Evolutionary conservation across 1,139 yeast genomes (phyloP).

Genomic region (Protomyces lactucae-debilis): DNA sequence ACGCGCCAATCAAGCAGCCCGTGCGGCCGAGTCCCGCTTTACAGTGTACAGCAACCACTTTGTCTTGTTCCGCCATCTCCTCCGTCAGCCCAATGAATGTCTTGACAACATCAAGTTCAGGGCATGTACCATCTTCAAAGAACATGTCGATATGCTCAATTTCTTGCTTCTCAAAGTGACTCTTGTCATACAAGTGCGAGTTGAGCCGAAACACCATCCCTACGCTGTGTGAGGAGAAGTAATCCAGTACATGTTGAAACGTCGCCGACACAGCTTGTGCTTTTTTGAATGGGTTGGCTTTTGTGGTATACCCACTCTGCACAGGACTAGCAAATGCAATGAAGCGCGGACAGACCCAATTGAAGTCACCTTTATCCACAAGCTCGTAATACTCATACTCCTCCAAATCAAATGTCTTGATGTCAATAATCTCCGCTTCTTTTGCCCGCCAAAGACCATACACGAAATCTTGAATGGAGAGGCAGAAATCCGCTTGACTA

Average conservation of each 20-base stretch:
- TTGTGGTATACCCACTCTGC: constrained; percentile 46
- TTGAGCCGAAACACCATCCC: constrained; percentile 86
- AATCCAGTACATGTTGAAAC: constrained; percentile 72
- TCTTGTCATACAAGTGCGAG: constrained; percentile 80
- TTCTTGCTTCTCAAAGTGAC: constrained; percentile 74
- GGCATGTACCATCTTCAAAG: constrained; percentile 97
- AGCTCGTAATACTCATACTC: constrained; percentile 89
- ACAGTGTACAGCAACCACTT: constrained; percentile 82
- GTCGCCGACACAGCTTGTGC: constrained; percentile 50
- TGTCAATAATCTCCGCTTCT: constrained; percentile 79
- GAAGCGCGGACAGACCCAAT: constrained; percentile 84
- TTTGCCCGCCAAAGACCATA: constrained; percentile 99
- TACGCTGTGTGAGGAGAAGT: constrained; percentile 66
- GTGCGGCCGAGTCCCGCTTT: constrained; percentile 98
- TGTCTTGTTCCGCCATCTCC: constrained; percentile 46
- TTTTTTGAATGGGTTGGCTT: constrained; percentile 31
- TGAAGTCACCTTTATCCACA: constrained; percentile 96
- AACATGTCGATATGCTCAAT: constrained; percentile 91
- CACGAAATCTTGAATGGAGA: constrained; percentile 88
- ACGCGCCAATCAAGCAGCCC: constrained; percentile 96
- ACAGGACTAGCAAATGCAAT: constrained; percentile 98
- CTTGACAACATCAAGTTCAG: constrained; percentile 85
- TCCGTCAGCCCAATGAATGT: constrained; percentile 94
- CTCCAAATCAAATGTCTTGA: constrained; percentile 82
- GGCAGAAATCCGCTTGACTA: constrained; percentile 87